These are phyloP conservation scores for Fraxinus pennsylvanica DNA, from an alignment of 257 asterid genomes.

Conservation along the genomic window DNA sequence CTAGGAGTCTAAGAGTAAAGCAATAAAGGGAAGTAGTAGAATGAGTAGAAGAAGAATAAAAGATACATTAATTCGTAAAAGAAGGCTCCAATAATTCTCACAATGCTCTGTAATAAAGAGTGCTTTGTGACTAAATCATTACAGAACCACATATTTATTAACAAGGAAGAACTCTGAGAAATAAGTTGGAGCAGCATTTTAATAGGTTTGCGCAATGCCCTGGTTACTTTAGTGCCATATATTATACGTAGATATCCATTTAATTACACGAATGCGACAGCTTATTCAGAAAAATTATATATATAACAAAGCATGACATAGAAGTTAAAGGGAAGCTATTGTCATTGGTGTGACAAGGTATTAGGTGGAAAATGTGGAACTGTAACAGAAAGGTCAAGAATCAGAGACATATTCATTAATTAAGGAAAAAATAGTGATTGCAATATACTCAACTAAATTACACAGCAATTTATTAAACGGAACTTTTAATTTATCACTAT, in stretches of 20 bases:
- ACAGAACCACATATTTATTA: background rate
- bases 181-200: background rate
- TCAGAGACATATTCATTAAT: slow-evolving; percentile 12
- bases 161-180: background rate
- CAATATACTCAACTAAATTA: background rate
- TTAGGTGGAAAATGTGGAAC: slow-evolving; percentile 11
- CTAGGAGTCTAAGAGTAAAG: background rate
- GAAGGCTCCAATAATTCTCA: background rate
- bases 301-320: too few species aligned
- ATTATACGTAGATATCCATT: background rate
- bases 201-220: background rate
- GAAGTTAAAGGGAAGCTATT: background rate
- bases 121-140: background rate
- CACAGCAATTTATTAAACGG: background rate
- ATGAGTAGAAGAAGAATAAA: background rate
- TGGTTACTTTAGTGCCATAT: background rate
- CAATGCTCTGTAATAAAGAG: background rate
- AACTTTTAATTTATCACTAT: background rate
- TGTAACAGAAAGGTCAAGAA: slow-evolving; percentile 15
- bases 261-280: background rate
- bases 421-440: background rate
- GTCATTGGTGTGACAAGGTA: background rate
- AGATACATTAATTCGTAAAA: slow-evolving; percentile 12
- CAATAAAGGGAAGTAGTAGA: background rate
- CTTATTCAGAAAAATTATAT: background rate